Percentiles rank a stretch among this genome's conserved stretches.
Conservation (phyloP, 75 land plant genomes). For the Cunninghamia lanceolata region DNA sequence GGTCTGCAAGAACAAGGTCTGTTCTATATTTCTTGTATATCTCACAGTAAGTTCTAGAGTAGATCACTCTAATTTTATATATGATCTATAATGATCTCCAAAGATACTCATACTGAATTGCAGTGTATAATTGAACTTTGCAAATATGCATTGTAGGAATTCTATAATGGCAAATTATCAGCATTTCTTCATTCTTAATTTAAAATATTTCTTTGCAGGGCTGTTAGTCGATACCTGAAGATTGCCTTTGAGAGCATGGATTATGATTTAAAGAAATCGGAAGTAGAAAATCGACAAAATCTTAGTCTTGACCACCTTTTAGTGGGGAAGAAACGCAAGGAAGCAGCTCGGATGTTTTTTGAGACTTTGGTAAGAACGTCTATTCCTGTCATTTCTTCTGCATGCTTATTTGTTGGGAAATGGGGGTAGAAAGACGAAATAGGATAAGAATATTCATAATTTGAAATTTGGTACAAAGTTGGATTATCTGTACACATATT, state of each 20-base stretch:
- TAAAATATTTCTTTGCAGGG: conserved; percentile 39
- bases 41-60: background rate
- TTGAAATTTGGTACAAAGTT: background rate
- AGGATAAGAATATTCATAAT: background rate
- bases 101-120: background rate
- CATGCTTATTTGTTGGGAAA: background rate
- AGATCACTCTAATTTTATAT: background rate
- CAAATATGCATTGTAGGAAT: conserved; percentile 1
- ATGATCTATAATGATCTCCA: background rate
- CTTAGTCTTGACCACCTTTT: conserved; percentile 73
- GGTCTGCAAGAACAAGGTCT: conserved; percentile 97
- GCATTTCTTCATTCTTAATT: background rate
- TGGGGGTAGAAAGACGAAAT: background rate
- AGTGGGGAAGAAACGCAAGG: conserved; percentile 74
- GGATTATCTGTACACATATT: background rate
- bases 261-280: conserved; percentile 17
- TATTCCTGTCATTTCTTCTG: background rate
- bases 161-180: background rate
- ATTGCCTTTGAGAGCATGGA: conserved; percentile 50
- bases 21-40: conserved; percentile 1
- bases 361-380: conserved; percentile 76
- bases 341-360: conserved; percentile 98
- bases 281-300: conserved; percentile 29
- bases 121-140: background rate
- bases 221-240: conserved; percentile 81